Evolutionary conservation across 768 basidiomycete genomes (phyloP).

Genomic region (Pleurotus giganteus): DNA sequence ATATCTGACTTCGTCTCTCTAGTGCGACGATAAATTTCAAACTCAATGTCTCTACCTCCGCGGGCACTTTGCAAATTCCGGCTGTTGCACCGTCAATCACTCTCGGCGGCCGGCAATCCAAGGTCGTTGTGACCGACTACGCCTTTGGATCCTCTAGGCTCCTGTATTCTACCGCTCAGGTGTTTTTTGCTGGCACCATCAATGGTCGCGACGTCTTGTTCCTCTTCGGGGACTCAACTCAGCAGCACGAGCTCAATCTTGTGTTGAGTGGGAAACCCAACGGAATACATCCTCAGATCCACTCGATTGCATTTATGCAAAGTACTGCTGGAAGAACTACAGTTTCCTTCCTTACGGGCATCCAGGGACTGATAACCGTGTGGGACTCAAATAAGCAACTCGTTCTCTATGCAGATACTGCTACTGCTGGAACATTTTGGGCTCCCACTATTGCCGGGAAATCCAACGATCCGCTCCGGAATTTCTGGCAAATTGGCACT

Average conservation of each 20-base stretch:
- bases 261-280: slow-evolving; percentile 45
- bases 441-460: slow-evolving; percentile 57
- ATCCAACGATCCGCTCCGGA: slow-evolving; percentile 40
- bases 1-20: not conserved
- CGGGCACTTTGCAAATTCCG: slow-evolving; percentile 56
- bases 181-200: slow-evolving; percentile 66
- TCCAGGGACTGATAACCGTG: slow-evolving; percentile 56
- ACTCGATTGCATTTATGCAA: slow-evolving; percentile 29
- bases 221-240: slow-evolving; percentile 53
- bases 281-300: slow-evolving; percentile 24
- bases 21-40: slow-evolving; percentile 56
- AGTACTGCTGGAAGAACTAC: slow-evolving; percentile 32
- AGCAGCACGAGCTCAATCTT: slow-evolving; percentile 56
- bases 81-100: slow-evolving; percentile 49
- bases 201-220: slow-evolving; percentile 63
- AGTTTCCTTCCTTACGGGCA: slow-evolving; percentile 55
- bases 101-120: slow-evolving; percentile 70
- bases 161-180: slow-evolving; percentile 69
- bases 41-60: slow-evolving; percentile 54
- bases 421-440: slow-evolving; percentile 73
- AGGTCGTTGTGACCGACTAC: slow-evolving; percentile 71
- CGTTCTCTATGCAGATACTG: slow-evolving; percentile 64
- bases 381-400: slow-evolving; percentile 69
- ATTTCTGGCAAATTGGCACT: slow-evolving; percentile 74
- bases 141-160: slow-evolving; percentile 63